Evolutionary conservation across 805 yeast genomes (phyloP), one percentile per base, ranked within the genome.

Genomic region (Lipomyces anomalus): DNA sequence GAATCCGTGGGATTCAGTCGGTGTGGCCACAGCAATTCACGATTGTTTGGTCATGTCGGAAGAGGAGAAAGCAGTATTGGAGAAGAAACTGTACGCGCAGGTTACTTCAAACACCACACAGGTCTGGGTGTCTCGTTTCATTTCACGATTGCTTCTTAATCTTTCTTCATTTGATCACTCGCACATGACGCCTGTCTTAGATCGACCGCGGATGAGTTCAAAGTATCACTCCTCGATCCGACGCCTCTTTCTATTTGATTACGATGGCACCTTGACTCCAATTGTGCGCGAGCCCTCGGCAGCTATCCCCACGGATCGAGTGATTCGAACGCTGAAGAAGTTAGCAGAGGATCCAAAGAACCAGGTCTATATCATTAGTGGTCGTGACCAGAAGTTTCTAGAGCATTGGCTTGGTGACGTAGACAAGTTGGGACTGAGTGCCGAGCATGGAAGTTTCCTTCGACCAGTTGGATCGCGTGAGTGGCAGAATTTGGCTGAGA

Each of bases 241-340:
- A 57, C 74, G 97, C 51, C 67, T 92, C 47, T 87, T 92, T 57
- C 65, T 92, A 57, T 89, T 92, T 67, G 99, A 92, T 67, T 92
- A 92, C 63, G 99, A 92, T 63, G 99, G 99, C 23, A 92, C 99
- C 1, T 71, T 92, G 56, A 87, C 98, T 0, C 97, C 97, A 11
- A 92, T 92, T 60, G 98, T 92, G 3, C 76, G 79, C 33, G 97
- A 92, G 57, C 99, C 99, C 1, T 87, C 90, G n/a, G 97, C 97
- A 0, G 98, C 98, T 0, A 84, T 92, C 35, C 98, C 99, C 2
- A 80, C 95, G 0, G 79, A 81, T 2, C 73, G 82, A 55, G 70
- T 92, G 37, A 71, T 77, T 43, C 65, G 70, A 6, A 76, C 83
- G 9, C 65, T 92, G 47, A 70, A 74, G 22, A 68, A 71, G 24